Base-by-base conservation (phyloP, 495 filamentous ascomycete genomes). In the Halenospora varia region DNA sequence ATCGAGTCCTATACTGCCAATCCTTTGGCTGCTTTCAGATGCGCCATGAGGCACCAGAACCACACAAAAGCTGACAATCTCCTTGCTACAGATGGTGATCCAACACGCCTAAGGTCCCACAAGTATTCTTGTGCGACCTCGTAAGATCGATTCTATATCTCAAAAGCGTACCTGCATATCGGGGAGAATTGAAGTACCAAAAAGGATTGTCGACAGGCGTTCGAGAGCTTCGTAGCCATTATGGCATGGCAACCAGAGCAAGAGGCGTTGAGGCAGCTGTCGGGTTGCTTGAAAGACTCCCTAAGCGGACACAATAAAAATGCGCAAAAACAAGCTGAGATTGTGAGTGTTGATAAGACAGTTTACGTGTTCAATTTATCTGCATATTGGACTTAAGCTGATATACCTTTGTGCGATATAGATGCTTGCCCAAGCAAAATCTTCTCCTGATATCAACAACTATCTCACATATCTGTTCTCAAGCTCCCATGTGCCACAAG, bases 161-260 rank as follows among this genome's bases (percentile, higher is more conserved):
- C 17, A 23, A 48, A 50, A 23, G 62, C 40, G 55, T 65, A 59
- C 55, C 62, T 62, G 59, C 54, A 65, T 62, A 65, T 59, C 47
- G 48, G 61, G 51, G 50, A 39, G 26, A 47, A 55, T 44, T 48
- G 29, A 39, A 54, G 22, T 35, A 41, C 35, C 23, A 40, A 4
- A 26, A 35, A 53, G 48, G 40, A 45, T n/a, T 24, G 41, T 25
- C 47, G 22, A 18, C 56, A 53, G 25, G 47, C 45, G 35, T 60
- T 46, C 25, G 18, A 41, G 35, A 54, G 51, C 45, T 26, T 46
- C 20, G 51, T 48, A 46, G 55, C 25, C 15, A 55, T 55, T 66
- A 96, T 96, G 91, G 84, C 84, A 68, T 99, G 94, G 94, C 90
- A 96, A 77, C 95, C 94, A 26, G 81, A 89, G 70, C 81, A 86